These are phyloP conservation scores for Stereum hirsutum DNA, from an alignment of 1,284 basidiomycete species.

Conservation along the genomic window DNA sequence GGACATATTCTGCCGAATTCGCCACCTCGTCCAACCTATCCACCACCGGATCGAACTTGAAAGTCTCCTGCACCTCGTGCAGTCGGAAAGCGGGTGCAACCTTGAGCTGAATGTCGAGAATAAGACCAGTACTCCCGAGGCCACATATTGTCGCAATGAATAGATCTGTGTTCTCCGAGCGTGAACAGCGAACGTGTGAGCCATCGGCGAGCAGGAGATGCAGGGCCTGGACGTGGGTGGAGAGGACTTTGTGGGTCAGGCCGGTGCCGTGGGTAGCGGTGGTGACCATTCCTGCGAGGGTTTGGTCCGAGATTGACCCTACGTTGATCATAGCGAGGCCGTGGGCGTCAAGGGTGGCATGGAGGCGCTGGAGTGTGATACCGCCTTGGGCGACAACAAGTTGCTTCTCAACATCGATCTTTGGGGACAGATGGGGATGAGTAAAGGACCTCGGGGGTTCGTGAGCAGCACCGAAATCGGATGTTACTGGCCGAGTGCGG, in stretches of 20 bases:
- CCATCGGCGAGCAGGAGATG: constrained; percentile 71
- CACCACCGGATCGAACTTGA: constrained; percentile 59
- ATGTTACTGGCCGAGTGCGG: not conserved
- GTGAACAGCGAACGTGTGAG: constrained; percentile 59
- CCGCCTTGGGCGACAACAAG: constrained; percentile 73
- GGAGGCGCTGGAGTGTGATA: constrained; percentile 70
- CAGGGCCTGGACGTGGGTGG: constrained; percentile 73
- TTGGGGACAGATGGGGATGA: constrained; percentile 7
- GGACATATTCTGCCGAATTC: constrained; percentile 71
- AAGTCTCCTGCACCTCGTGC: constrained; percentile 65
- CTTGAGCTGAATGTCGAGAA: constrained; percentile 71
- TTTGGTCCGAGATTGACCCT: constrained; percentile 96
- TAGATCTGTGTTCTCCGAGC: constrained; percentile 58
- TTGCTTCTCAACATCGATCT: constrained; percentile 69
- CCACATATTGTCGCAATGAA: constrained; percentile 93
- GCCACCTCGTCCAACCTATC: constrained; percentile 48
- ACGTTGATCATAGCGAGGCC: constrained; percentile 85
- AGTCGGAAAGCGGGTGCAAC: constrained; percentile 83
- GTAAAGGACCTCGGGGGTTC: constrained; percentile 9
- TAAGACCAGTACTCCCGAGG: constrained; percentile 88
- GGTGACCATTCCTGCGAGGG: constrained; percentile 87
- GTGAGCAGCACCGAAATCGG: constrained; percentile 1
- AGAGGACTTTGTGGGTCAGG: constrained; percentile 73
- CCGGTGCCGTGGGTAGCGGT: constrained; percentile 96
- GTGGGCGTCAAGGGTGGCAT: constrained; percentile 56